These are phyloP conservation scores for Albizia julibrissin DNA, from an alignment of 306 rosid species.

Conservation along the genomic window DNA sequence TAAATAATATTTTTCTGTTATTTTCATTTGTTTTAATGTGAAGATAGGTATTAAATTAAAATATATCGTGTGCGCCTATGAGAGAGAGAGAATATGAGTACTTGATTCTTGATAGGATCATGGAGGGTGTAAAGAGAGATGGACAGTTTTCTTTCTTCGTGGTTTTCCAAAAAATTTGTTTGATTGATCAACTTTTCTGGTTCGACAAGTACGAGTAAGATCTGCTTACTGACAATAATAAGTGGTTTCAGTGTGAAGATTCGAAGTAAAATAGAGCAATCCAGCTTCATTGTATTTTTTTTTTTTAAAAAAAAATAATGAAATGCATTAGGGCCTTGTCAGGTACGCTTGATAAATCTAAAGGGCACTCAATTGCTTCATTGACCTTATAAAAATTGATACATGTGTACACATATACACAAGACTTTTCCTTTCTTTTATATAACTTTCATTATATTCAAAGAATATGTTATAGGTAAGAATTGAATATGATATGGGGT, in stretches of 20 bases:
- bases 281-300: not conserved
- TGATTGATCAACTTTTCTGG: conserved; percentile 43
- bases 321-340: conserved; percentile 19
- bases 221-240: conserved; percentile 25
- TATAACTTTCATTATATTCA: not conserved
- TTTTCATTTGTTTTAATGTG: not conserved
- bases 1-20: too few relatives aligned
- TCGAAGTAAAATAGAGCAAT: conserved; percentile 10
- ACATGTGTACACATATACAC: not conserved
- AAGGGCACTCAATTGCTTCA: conserved; percentile 27
- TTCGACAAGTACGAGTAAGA: conserved; percentile 37
- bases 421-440: not conserved
- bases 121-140: conserved; percentile 29
- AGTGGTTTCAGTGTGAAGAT: conserved; percentile 13
- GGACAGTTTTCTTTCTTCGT: conserved; percentile 32
- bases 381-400: not conserved
- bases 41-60: not conserved
- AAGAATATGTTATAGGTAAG: not conserved
- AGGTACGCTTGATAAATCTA: conserved; percentile 12
- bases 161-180: conserved; percentile 41
- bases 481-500: not conserved
- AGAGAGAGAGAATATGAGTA: not conserved
- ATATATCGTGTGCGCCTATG: not conserved
- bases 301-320: not conserved
- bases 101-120: not conserved